Evolutionary conservation across 1,139 yeast genomes (phyloP).

Genomic region (Geotrichum candidum): DNA sequence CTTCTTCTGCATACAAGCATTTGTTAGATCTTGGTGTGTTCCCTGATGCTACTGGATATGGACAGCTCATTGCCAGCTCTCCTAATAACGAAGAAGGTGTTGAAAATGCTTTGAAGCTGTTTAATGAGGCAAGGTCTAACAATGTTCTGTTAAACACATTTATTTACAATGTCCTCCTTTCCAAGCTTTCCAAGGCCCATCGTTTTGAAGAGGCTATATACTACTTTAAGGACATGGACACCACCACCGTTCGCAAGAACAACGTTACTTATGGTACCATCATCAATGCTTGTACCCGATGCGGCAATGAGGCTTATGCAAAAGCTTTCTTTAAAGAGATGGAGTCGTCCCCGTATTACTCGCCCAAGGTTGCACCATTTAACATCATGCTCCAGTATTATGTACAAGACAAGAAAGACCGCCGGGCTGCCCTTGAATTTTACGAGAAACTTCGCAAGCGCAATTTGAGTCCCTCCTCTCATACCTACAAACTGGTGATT

Average conservation of each 20-base stretch:
- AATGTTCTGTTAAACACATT: conserved; percentile 33
- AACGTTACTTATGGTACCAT: conserved; percentile 39
- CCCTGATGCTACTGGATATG: conserved; percentile 39
- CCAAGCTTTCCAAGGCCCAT: conserved; percentile 37
- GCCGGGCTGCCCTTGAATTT: conserved; percentile 32
- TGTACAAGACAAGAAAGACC: conserved; percentile 34
- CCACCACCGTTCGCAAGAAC: conserved; percentile 27
- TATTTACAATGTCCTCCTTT: conserved; percentile 37
- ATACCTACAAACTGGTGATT: conserved; percentile 39
- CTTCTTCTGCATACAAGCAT: conserved; percentile 28
- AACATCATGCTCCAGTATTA: conserved; percentile 39
- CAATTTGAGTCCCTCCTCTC: conserved; percentile 34
- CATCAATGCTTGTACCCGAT: conserved; percentile 38
- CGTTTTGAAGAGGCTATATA: conserved; percentile 33
- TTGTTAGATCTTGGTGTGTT: conserved; percentile 32
- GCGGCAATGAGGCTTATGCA: conserved; percentile 36
- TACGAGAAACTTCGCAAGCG: conserved; percentile 30
- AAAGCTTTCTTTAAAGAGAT: conserved; percentile 34
- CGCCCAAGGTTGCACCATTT: conserved; percentile 37
- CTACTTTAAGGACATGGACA: conserved; percentile 34
- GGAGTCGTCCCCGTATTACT: conserved; percentile 32
- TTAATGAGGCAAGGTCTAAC: conserved; percentile 34
- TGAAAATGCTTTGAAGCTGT: conserved; percentile 32
- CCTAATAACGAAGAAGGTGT: conserved; percentile 33
- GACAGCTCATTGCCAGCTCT: conserved; percentile 31